phyloP scores from a whole-genome alignment of 768 basidiomycete species.

The Auricularia cornea region DNA sequence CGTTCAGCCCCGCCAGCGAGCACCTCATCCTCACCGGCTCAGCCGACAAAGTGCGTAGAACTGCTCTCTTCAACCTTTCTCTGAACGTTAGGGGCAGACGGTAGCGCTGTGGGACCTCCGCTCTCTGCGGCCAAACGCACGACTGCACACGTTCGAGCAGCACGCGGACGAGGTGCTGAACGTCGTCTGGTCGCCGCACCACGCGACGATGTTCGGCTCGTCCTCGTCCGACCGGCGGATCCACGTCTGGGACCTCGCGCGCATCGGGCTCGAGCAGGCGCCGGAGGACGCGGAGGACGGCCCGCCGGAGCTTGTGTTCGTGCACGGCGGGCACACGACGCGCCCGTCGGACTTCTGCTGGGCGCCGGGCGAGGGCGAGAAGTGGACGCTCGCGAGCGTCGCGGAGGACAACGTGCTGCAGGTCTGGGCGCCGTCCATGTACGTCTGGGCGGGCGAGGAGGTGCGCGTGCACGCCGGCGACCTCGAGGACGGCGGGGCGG shows the following conservation, averaged over 20 bases:
- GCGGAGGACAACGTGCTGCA: slow-evolving; percentile 96
- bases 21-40: slow-evolving; percentile 85
- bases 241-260: slow-evolving; percentile 88
- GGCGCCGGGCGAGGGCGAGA: slow-evolving; percentile 76
- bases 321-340: slow-evolving; percentile 90
- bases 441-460: slow-evolving; percentile 87
- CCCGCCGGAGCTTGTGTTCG: slow-evolving; percentile 90
- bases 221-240: slow-evolving; percentile 89
- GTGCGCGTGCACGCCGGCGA: slow-evolving; percentile 79
- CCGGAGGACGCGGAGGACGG: slow-evolving; percentile 99
- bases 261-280: slow-evolving; percentile 91
- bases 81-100: slow-evolving; percentile 47
- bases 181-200: slow-evolving; percentile 91
- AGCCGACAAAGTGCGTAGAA: slow-evolving; percentile 70
- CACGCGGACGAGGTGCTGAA: slow-evolving; percentile 95
- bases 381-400: slow-evolving; percentile 79
- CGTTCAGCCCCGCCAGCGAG: slow-evolving; percentile 78
- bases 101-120: slow-evolving; percentile 84
- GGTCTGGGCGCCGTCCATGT: slow-evolving; percentile 96
- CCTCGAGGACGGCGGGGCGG: slow-evolving; percentile 60
- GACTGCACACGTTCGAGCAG: slow-evolving; percentile 83
- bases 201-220: slow-evolving; percentile 86
- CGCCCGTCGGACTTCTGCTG: slow-evolving; percentile 92
- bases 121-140: slow-evolving; percentile 47
- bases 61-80: neutral